Conservation (phyloP, 306 rosid genomes). For the Sindora glabra region DNA sequence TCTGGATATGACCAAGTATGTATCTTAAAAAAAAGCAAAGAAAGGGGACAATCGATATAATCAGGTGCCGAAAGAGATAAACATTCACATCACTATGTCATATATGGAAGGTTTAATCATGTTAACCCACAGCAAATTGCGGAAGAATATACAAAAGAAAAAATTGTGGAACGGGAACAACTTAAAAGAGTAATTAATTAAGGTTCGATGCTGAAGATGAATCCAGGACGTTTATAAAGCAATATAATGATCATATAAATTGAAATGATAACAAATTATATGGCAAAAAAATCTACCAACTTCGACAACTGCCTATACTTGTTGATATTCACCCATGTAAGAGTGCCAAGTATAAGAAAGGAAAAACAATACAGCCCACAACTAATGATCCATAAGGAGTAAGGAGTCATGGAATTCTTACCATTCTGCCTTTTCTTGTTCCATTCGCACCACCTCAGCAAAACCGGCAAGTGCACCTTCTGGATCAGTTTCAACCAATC, state of each 20-base stretch:
- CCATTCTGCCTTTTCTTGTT: conserved; percentile 95
- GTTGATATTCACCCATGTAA: too few relatives aligned
- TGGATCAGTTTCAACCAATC: conserved; percentile 86
- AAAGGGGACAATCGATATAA: too few relatives aligned
- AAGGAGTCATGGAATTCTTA: conserved; percentile 32
- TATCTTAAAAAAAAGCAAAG: too few relatives aligned
- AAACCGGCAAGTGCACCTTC: conserved; percentile 93
- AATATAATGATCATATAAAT: neutral
- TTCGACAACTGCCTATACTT: too few relatives aligned
- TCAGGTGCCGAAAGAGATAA: neutral
- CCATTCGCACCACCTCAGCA: conserved; percentile 82
- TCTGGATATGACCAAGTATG: too few relatives aligned
- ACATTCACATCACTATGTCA: neutral
- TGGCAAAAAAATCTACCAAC: neutral
- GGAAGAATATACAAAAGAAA: too few relatives aligned
- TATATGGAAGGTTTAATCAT: too few relatives aligned
- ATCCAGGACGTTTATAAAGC: neutral
- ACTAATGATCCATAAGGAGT: too few relatives aligned
- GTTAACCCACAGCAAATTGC: too few relatives aligned
- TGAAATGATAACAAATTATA: neutral
- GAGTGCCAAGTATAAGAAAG: conserved; percentile 2
- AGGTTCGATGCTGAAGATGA: neutral
- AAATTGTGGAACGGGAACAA: neutral
- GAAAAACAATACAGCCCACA: neutral
- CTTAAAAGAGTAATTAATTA: neutral